phyloP scores from a whole-genome alignment of 257 asterid species.

The Coffea eugenioides region DNA sequence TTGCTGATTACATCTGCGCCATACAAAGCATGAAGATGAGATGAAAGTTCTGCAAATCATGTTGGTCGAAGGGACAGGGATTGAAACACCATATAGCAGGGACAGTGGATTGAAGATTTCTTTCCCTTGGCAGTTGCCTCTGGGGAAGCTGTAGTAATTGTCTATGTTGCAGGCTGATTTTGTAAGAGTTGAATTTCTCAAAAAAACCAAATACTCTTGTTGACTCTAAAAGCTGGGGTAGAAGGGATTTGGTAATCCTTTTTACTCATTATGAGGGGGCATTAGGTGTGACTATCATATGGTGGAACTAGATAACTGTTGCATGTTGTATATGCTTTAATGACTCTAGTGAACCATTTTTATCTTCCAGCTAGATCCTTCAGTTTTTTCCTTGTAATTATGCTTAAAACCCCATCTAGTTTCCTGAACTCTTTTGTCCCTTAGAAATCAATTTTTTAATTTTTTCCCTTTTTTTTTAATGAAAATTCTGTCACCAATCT shows the following conservation, averaged over 20 bases:
- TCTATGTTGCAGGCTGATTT: conserved; percentile 22
- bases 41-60: conserved; percentile 17
- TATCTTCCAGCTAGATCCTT: neutral
- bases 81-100: conserved; percentile 11
- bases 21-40: conserved; percentile 3
- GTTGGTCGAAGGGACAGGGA: neutral
- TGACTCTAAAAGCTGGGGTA: neutral
- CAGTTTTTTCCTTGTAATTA: neutral
- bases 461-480: too few relatives aligned
- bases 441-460: too few relatives aligned
- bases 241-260: conserved; percentile 7
- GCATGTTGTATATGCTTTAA: neutral
- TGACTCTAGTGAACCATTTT: neutral
- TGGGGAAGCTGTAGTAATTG: conserved; percentile 35
- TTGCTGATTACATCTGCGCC: conserved; percentile 5
- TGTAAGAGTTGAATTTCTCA: conserved; percentile 24
- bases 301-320: neutral
- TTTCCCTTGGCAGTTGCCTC: conserved; percentile 7
- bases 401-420: too few relatives aligned
- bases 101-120: conserved; percentile 15
- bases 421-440: too few relatives aligned
- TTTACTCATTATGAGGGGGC: conserved; percentile 1
- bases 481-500: too few relatives aligned
- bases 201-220: conserved; percentile 10
- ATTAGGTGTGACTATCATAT: neutral